These are phyloP conservation scores for Carex myosuroides DNA, from an alignment of 176 grass and related monocot species.

Conservation along the genomic window DNA sequence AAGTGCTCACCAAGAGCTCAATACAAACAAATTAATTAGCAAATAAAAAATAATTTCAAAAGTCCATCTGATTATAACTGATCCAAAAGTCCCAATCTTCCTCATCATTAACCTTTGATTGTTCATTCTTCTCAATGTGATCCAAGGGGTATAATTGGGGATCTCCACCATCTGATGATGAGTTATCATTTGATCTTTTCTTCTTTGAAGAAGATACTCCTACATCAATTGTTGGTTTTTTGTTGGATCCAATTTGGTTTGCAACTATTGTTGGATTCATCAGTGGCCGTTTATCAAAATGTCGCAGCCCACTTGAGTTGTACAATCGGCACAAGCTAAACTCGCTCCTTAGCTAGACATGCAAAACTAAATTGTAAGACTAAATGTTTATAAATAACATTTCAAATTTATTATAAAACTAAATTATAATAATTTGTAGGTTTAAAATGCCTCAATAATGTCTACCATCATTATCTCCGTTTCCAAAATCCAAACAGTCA, in stretches of 20 bases:
- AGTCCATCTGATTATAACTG: not conserved
- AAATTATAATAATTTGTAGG: not conserved
- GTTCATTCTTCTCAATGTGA: not conserved
- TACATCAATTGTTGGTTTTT: not conserved
- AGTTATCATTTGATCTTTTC: slow-evolving; percentile 26
- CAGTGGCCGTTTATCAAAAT: slow-evolving; percentile 67
- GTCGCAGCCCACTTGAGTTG: slow-evolving; percentile 40
- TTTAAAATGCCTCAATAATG: too few relatives aligned
- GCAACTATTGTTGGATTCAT: not conserved
- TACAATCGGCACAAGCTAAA: slow-evolving; percentile 94
- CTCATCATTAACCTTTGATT: slow-evolving; percentile 5
- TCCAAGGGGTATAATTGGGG: not conserved
- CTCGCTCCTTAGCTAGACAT: slow-evolving; percentile 57
- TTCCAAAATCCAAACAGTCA: too few relatives aligned
- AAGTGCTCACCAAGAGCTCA: not conserved
- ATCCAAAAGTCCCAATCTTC: not conserved
- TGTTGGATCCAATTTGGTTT: slow-evolving; percentile 7
- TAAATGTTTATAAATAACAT: not conserved
- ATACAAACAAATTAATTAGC: not conserved
- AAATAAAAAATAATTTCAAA: not conserved
- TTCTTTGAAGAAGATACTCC: slow-evolving; percentile 26
- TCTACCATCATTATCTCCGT: too few relatives aligned
- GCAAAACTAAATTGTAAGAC: not conserved
- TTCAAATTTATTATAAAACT: not conserved
- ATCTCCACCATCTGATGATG: slow-evolving; percentile 30